Evolutionary conservation across 2,329 filamentous ascomycete genomes (phyloP).

Genomic region (Neopestalotiopsis sp.): DNA sequence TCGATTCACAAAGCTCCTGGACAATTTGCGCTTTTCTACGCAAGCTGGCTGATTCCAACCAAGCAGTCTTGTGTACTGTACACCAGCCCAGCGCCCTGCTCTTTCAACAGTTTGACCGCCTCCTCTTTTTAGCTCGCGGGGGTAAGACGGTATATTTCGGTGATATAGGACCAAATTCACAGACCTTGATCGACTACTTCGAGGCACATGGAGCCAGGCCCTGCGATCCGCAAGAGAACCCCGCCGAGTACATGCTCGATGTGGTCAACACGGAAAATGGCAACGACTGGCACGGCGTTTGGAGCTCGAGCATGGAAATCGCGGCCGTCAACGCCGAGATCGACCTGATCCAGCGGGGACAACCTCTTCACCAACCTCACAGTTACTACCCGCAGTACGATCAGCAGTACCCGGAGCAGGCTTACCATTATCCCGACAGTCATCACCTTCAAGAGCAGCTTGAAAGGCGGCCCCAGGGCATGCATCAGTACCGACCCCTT

Average conservation of each 20-base stretch:
- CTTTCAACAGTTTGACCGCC: slow-evolving; percentile 52
- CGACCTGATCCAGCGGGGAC: slow-evolving; percentile 3
- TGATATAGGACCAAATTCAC: slow-evolving; percentile 55
- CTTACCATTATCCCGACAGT: too few species aligned
- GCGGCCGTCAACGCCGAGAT: slow-evolving; percentile 21
- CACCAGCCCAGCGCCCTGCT: slow-evolving; percentile 48
- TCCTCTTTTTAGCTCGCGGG: slow-evolving; percentile 58
- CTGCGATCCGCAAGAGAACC: slow-evolving; percentile 60
- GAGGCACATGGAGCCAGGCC: slow-evolving; percentile 59
- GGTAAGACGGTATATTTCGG: slow-evolving; percentile 64
- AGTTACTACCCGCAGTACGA: too few species aligned
- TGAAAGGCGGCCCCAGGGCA: too few species aligned
- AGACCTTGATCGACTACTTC: slow-evolving; percentile 59
- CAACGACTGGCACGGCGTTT: slow-evolving; percentile 38
- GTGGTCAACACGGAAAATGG: slow-evolving; percentile 46
- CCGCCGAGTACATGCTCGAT: slow-evolving; percentile 68
- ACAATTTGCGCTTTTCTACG: slow-evolving; percentile 72
- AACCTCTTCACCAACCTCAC: too few species aligned
- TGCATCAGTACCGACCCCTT: too few species aligned
- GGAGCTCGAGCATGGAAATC: slow-evolving; percentile 59
- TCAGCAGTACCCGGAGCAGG: too few species aligned
- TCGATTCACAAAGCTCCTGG: slow-evolving; percentile 76
- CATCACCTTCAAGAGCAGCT: too few species aligned
- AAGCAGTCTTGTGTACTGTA: slow-evolving; percentile 48
- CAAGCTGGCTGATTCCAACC: slow-evolving; percentile 56